Evolutionary conservation across 2,329 filamentous ascomycete genomes (phyloP).

Genomic region (Colletotrichum shisoi): DNA sequence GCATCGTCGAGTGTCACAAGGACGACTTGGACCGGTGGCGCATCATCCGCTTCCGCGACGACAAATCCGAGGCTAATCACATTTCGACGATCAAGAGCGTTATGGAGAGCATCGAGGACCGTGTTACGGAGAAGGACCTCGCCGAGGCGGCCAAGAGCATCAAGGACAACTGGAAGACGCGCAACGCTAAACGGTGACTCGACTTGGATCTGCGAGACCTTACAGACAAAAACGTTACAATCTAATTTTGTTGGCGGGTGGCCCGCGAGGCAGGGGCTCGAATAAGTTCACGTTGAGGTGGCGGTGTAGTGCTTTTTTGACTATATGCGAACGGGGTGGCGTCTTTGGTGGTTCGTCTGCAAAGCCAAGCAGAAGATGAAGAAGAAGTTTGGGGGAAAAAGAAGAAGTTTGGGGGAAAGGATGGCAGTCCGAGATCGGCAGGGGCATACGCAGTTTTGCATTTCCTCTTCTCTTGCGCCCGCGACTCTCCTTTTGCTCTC

Average conservation of each 20-base stretch:
- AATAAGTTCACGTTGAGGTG: background rate
- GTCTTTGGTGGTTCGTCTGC: constrained; percentile 10
- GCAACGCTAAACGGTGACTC: constrained; percentile 43
- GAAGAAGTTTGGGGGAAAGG: background rate
- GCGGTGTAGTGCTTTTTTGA: background rate
- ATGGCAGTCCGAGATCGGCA: background rate
- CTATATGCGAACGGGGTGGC: constrained; percentile 1
- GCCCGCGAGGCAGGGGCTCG: too few relatives aligned
- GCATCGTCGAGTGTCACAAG: constrained; percentile 89
- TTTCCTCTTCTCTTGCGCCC: background rate
- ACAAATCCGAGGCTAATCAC: constrained; percentile 92
- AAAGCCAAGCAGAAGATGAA: constrained; percentile 2
- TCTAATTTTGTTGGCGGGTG: background rate
- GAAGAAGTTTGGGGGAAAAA: background rate
- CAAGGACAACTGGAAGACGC: constrained; percentile 79
- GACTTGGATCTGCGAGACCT: background rate
- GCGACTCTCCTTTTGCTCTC: background rate
- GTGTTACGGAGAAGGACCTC: constrained; percentile 83
- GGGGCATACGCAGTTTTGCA: background rate
- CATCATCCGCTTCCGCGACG: constrained; percentile 87
- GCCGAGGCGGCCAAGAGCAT: constrained; percentile 74
- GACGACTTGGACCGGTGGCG: constrained; percentile 81
- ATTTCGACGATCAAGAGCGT: constrained; percentile 84
- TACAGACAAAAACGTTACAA: background rate
- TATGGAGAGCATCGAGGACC: constrained; percentile 86